Base-by-base conservation (phyloP, 1,284 basidiomycete genomes). In the Ceratobasidium sp. region DNA sequence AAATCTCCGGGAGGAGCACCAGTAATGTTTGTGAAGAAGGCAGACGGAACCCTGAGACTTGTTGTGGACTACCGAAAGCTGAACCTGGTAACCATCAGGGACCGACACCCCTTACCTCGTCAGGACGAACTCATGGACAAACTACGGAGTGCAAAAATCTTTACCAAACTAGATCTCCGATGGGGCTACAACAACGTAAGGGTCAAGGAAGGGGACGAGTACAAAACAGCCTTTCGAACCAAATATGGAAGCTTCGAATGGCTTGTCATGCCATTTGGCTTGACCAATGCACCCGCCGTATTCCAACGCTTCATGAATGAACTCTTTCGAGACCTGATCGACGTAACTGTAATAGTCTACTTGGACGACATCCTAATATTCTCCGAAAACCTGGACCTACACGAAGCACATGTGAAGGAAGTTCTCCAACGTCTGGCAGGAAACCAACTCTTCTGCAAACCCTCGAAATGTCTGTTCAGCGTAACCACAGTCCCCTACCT, bases 401-500 rank as follows among this genome's bases (percentile, higher is more conserved):
- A 67, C 28, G 18, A 2, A 18, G 32, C 57, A 28, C 57, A 66
- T 23, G 47, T 72, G 0, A 49, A 32, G 21, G 61, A 72, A 44
- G 73, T 75, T 8, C 52, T 75, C 4, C 0, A 30, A 7, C n/a
- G 67, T 5, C 41, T 71, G 1, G 26, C 32, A 14, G 26, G 57
- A 9, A 28, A 67, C n/a, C 1, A 64, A 0, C 54, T 73, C 0
- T 70, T n/a, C n/a, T 41, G 43, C 11, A 63, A 64, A 18, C 26
- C 23, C 13, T 11, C 41, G 11, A 75, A 75, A 50, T 70, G 72
- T 58, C 11, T 35, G 23, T 75, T 75, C 35, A 0, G 80, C 79
- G 78, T 77, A 77, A 46, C 80, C 77, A 1, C 74, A 32, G 11
- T 77, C 32, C n/a, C 74, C 78, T 59, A 76, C 71, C 35, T 76